Evolutionary conservation across 176 grass and related monocot genomes (phyloP).

Genomic region (Canna indica): DNA sequence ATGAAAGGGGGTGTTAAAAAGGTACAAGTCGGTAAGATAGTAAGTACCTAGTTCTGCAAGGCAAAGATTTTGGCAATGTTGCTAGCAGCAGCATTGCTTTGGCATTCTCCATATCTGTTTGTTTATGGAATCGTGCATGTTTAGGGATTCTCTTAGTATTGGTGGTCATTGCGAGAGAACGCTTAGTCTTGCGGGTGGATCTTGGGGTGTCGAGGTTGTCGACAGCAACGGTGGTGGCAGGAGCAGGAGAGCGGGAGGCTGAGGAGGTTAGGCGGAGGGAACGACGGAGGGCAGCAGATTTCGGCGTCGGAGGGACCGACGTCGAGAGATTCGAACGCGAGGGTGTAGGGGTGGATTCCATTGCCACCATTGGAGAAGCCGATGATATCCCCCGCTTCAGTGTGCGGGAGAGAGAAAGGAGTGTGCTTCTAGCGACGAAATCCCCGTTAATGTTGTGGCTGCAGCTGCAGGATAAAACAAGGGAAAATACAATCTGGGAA

Average conservation of each 20-base stretch:
- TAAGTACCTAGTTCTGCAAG: conserved; percentile 92
- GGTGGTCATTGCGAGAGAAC: neutral
- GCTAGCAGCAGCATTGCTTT: conserved; percentile 75
- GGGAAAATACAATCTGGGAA: no score
- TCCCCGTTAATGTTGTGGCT: no score
- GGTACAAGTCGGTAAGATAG: conserved; percentile 8
- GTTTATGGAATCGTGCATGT: conserved; percentile 52
- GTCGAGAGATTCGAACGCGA: neutral
- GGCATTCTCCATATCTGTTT: conserved; percentile 80
- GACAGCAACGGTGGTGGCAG: neutral
- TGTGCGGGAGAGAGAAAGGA: no score
- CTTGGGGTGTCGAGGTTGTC: conserved; percentile 2
- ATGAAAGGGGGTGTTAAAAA: conserved; percentile 1
- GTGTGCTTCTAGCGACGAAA: no score
- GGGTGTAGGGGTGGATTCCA: conserved; percentile 2
- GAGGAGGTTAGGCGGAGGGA: conserved; percentile 7
- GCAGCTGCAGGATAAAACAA: no score
- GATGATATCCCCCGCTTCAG: no score
- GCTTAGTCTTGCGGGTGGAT: neutral
- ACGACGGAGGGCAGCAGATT: conserved; percentile 1
- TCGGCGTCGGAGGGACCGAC: conserved; percentile 3
- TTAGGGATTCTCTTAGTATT: conserved; percentile 48
- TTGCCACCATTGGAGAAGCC: neutral
- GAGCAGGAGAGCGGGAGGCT: neutral
- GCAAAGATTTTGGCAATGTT: conserved; percentile 73